These are phyloP conservation scores for Yarrowia bubula DNA, from an alignment of 805 yeast species.

Conservation along the genomic window DNA sequence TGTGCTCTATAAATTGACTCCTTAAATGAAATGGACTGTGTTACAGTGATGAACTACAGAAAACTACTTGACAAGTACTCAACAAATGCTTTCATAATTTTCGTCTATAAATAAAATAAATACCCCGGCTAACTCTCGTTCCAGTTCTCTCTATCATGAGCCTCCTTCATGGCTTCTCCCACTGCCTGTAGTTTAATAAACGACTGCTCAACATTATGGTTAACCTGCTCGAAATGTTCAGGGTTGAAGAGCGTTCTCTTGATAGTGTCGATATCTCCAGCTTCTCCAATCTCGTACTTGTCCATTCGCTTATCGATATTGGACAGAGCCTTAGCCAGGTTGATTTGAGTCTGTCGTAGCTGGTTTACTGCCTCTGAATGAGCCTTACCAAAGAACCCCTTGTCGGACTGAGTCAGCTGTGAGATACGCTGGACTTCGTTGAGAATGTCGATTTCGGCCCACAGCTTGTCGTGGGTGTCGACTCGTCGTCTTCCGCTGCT, in stretches of 20 bases:
- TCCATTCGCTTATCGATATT: slow-evolving; percentile 35
- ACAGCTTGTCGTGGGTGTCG: slow-evolving; percentile 69
- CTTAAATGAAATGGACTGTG: too few relatives aligned
- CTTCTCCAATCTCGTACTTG: slow-evolving; percentile 39
- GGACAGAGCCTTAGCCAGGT: slow-evolving; percentile 46
- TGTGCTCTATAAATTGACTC: too few relatives aligned
- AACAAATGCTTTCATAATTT: too few relatives aligned
- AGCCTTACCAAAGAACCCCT: slow-evolving; percentile 43
- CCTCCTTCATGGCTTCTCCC: slow-evolving; percentile 44
- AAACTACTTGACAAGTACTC: too few relatives aligned
- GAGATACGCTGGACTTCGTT: slow-evolving; percentile 73
- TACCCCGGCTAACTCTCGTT: neutral
- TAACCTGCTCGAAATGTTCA: slow-evolving; percentile 53
- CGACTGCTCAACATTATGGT: slow-evolving; percentile 51
- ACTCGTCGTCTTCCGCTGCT: slow-evolving; percentile 37
- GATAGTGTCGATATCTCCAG: slow-evolving; percentile 38
- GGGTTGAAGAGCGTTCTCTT: slow-evolving; percentile 46
- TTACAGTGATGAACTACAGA: too few relatives aligned
- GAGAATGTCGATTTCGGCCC: slow-evolving; percentile 84
- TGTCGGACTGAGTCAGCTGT: slow-evolving; percentile 36
- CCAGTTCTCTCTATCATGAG: slow-evolving; percentile 33
- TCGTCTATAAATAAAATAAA: neutral
- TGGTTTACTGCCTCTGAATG: slow-evolving; percentile 53
- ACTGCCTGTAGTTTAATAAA: slow-evolving; percentile 51
- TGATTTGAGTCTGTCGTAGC: slow-evolving; percentile 57